Evolutionary conservation across 192 early-diverging fungal genomes (phyloP).

Genomic region (Dispira simplex): DNA sequence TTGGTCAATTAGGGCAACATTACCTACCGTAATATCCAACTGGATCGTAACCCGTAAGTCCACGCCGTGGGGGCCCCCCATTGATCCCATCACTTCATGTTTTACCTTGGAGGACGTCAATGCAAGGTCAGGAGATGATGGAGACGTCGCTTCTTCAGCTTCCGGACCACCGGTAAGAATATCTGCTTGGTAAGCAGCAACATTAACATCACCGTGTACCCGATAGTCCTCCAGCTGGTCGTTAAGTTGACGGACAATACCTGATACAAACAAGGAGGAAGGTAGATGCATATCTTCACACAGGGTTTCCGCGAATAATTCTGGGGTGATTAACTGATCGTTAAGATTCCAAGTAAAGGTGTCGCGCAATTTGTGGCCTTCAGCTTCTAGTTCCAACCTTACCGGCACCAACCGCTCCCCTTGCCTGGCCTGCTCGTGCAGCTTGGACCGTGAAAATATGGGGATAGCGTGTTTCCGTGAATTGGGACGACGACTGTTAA

Average conservation of each 20-base stretch:
- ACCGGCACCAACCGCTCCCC: constrained; percentile 74
- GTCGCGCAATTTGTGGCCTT: constrained; percentile 74
- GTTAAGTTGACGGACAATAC: constrained; percentile 53
- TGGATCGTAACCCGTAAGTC: constrained; percentile 68
- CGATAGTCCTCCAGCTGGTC: constrained; percentile 85
- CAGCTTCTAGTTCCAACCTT: constrained; percentile 74
- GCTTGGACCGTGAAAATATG: constrained; percentile 30
- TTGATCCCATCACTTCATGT: no score
- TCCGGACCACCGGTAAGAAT: neutral
- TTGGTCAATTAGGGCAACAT: constrained; percentile 72
- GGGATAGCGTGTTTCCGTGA: constrained; percentile 14
- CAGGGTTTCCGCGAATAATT: constrained; percentile 61
- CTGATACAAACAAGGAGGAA: constrained; percentile 34
- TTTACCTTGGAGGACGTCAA: no score
- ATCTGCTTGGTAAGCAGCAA: constrained; percentile 4
- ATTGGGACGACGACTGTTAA: neutral
- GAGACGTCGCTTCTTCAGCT: constrained; percentile 1
- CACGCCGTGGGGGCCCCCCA: neutral
- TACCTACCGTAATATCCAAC: constrained; percentile 79
- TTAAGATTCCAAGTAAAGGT: constrained; percentile 92
- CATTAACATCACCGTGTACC: constrained; percentile 15
- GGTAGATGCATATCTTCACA: constrained; percentile 75
- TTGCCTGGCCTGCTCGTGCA: constrained; percentile 43
- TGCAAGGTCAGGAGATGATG: neutral
- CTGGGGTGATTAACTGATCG: constrained; percentile 56